Base-by-base conservation (phyloP, 805 yeast species). In the Myxozyma kluyveri region DNA sequence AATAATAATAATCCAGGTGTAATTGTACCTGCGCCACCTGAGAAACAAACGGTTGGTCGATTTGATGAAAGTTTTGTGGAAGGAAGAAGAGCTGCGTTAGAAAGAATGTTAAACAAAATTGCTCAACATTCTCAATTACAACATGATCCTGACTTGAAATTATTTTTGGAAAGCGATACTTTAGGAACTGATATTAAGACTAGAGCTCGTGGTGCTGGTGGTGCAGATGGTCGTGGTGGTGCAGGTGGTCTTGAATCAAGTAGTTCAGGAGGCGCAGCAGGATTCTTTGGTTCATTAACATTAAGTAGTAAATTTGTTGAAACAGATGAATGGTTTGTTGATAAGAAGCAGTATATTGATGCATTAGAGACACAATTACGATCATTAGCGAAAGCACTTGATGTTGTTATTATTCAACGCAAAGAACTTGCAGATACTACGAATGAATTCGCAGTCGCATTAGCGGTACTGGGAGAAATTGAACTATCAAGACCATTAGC, bases 11-110 rank as follows among this genome's bases (percentile, higher is more conserved):
- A 93, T 65, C 95, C 96, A 32, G 99, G 99, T 0, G 75, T 77
- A 52, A 83, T 93, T 33, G 82, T 93, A 22, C 98, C 99, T 0
- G 96, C 98, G 1, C 97, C 98, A 3, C 90, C 97, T 0, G 95
- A 87, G 54, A 95, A 93, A 67, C 96, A 95, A 57, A 85, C 86
- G 5, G 84, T 90, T 49, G 97, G 98, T 3, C 77, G 96, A 56
- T 89, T 93, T 69, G 88, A 88, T 62, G 88, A 88, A 60, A 89
- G 84, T 61, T 90, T 93, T 62, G 82, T 93, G 46, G 97, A 93
- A 67, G 81, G 81, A 58, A 79, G 98, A 68, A 75, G 97, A 51
- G 73, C 83, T 22, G 87, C 91, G 3, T 74, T 93, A 64, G 96
- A 91, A 65, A 81, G 76, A 61, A 93, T 93, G 99, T 75, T 93